Conservation (phyloP, 352 stramenopile genomes). For the Globisporangium apiculatum region DNA sequence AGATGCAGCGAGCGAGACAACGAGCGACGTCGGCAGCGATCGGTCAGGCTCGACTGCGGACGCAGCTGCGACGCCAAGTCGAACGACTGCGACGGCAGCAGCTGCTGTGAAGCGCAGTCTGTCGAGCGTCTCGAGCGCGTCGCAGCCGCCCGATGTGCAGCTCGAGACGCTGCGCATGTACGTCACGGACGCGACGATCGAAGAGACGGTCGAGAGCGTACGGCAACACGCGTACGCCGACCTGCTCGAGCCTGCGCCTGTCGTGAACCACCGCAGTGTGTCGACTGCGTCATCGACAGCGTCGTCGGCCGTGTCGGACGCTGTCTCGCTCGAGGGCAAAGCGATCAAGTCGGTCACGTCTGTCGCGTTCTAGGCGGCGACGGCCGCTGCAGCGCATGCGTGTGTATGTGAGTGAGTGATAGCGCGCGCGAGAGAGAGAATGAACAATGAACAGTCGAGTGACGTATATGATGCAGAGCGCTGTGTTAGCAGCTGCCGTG, state of each 20-base stretch:
- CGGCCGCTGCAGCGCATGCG: background rate
- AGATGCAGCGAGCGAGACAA: background rate
- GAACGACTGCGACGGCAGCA: background rate
- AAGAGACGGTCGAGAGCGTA: slow-evolving; percentile 15
- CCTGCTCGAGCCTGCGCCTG: slow-evolving; percentile 18
- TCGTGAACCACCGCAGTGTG: slow-evolving; percentile 4
- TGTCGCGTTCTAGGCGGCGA: slow-evolving; percentile 9
- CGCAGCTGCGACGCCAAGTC: no score
- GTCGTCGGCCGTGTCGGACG: background rate
- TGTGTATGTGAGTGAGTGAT: background rate
- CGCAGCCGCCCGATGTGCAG: slow-evolving; percentile 7
- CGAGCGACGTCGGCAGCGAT: background rate
- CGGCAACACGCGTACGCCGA: slow-evolving; percentile 24
- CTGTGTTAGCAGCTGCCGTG: background rate
- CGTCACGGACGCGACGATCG: slow-evolving; percentile 28
- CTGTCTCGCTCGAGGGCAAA: slow-evolving; percentile 2
- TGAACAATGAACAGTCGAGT: background rate
- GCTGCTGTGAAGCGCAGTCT: slow-evolving; percentile 3
- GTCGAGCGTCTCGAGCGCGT: slow-evolving; percentile 3
- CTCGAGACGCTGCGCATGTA: slow-evolving; percentile 70
- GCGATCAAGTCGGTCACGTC: slow-evolving; percentile 12
- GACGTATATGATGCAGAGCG: no score
- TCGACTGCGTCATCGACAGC: slow-evolving; percentile 4
- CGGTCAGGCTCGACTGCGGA: no score
- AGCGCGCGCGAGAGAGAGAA: background rate